Base-by-base conservation (phyloP, 176 grass and related monocot genomes). In the Zizania latifolia region DNA sequence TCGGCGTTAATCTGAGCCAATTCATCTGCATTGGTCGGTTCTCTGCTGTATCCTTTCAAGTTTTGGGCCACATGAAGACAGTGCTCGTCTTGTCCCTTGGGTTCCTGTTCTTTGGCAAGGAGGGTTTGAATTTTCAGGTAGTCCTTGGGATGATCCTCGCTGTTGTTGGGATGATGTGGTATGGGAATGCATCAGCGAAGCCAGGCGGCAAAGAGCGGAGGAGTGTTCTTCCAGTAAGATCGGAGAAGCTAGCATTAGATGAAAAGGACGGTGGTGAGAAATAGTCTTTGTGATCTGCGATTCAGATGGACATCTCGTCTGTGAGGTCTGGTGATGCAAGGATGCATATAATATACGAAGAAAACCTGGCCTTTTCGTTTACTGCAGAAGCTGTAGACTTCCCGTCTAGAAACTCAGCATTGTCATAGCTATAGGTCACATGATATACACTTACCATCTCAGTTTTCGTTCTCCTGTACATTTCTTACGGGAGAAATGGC, bases 21-120 rank as follows among this genome's bases (percentile, higher is more conserved):
- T 96, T 96, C 82, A 96, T 96, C 85, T 96, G 93, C 87, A 96
- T 96, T 3, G 93, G 93, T 37, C 78, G 90, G 32, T 97, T 97
- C 59, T 92, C 93, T 0, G 93, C 86, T 6, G 93, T 96, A 39
- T 96, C 93, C 48, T 96, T 96, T 68, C 93, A 97, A 88, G 93
- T 97, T 39, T 64, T 93, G 9, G 93, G 93, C 38, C 93, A 97
- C 93, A 97, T 97, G 90, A 97, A 97, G 83, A 97, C 93, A 11
- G 91, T 97, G 74, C 83, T 97, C 39, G 93, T 97, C 19, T 68
- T 93, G 33, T 90, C 85, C 70, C 82, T 97, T 10, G 93, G 93
- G 33, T 97, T 97, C 70, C 77, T 90, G 75, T 93, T 97, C 65
- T 97, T 97, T 16, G 93, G 93, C 66, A 97, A 87, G 75, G 93